Base-by-base conservation (phyloP, 2,329 filamentous ascomycete genomes). In the Sphaerulina musiva region DNA sequence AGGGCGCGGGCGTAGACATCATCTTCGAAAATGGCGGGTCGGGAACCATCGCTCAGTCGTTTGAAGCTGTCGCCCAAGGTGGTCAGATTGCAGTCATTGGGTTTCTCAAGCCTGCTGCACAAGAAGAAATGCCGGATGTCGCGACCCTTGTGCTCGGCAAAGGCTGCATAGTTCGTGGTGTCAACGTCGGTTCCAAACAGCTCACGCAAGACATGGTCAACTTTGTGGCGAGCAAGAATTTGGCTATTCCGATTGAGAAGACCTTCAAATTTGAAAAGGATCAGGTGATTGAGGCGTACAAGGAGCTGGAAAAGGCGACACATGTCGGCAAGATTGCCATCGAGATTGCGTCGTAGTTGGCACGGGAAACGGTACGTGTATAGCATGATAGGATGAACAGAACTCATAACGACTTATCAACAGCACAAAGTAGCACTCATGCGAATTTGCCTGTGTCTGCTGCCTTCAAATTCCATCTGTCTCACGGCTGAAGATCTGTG, bases 1-100 rank as follows among this genome's bases (percentile, higher is more conserved):
- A 63, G 9, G 66, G 64, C 42, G 52, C 61, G 1, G 73, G 73
- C 43, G 70, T 69, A 2, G 75, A 78, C 57, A 71, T 76, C 46
- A 73, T 77, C 44, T 68, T 80, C 46, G 76, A 79, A 59, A 70
- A 74, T 14, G 74, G 76, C 12, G 74, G 76, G 14, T 46, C 51
- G n/a, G 55, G 55, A 6, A 57, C 55, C 9, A 51, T 57, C 26
- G 51, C 55, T 9, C 51, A 54, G 7, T 54, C 51, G 36, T 50
- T 57, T n/a, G 39, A 47, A 38, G 53, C 51, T 12, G 44, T 57
- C 6, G 51, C 55, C 9, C 70, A 70, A 8, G 72, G 72, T 38
- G 69, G 70, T 2, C 46, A 62, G 14, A 53, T 66, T 29, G 53
- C 52, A 2, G 44, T 56, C 44, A 55, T 59, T 14, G 57, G 57